phyloP scores from a whole-genome alignment of 2,329 filamentous ascomycete species.

The Trichoderma citrinoviride region DNA sequence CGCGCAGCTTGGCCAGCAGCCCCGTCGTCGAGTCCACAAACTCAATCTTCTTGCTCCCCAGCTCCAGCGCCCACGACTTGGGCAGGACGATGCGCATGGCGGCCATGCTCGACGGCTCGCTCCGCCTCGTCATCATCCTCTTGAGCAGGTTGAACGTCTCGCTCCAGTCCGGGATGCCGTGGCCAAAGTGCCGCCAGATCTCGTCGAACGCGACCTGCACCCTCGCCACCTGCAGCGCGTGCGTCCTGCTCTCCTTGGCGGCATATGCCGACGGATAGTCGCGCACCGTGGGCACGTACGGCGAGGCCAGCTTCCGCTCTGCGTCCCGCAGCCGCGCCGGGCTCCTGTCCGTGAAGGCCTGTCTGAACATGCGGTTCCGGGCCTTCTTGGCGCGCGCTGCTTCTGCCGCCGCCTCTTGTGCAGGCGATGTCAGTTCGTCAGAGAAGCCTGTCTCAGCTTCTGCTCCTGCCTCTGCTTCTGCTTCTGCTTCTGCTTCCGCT shows the following conservation, averaged over 20 bases:
- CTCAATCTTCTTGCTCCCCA: conserved; percentile 35
- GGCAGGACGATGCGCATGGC: conserved; percentile 40
- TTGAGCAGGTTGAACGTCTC: conserved; percentile 40
- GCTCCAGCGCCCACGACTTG: conserved; percentile 35
- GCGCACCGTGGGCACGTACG: conserved; percentile 31
- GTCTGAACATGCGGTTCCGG: conserved; percentile 32
- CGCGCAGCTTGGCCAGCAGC: conserved; percentile 34
- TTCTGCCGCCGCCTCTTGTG: background rate
- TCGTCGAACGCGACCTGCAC: conserved; percentile 39
- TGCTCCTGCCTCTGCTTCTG: background rate
- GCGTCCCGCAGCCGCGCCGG: conserved; percentile 25
- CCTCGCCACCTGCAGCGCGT: conserved; percentile 30
- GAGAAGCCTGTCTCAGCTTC: conserved; percentile 20
- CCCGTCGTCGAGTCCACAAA: conserved; percentile 38
- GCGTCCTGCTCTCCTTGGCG: conserved; percentile 27
- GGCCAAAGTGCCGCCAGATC: conserved; percentile 33
- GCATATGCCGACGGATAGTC: conserved; percentile 32
- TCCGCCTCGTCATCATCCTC: conserved; percentile 36
- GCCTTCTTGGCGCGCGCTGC: conserved; percentile 20
- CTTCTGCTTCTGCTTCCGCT: conserved; percentile 21
- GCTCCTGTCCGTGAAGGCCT: conserved; percentile 31
- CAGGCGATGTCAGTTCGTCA: background rate
- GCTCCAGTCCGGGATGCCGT: conserved; percentile 40
- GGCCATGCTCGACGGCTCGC: conserved; percentile 35
- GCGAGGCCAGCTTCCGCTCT: conserved; percentile 27